Evolutionary conservation across 2,329 filamentous ascomycete genomes (phyloP), one percentile per base, ranked within the genome.

Genomic region (Cladophialophora immunda): DNA sequence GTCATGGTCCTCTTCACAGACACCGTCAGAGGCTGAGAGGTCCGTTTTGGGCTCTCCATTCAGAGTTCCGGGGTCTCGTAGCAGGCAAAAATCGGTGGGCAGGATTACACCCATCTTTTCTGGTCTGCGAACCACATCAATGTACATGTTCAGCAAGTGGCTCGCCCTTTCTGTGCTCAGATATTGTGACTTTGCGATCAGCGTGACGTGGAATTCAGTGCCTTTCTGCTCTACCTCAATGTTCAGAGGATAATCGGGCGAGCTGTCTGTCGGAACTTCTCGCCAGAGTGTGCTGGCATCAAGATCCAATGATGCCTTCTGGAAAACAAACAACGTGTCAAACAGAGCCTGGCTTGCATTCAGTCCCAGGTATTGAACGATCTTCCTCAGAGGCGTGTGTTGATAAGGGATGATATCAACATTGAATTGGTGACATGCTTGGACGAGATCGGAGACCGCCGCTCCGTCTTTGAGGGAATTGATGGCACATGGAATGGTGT

Each of bases 241-340:
- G 1, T 93, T 91, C 4, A 97, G 78, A 0, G 92, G 89, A 72
- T 93, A 95, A 71, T 94, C 91, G 0, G 88, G 83, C 13, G 81
- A 71, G 2, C 78, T 78, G 3, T 80, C 75, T 1, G 82, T 83
- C 22, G 86, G 81, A 1, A 84, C 67, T 9, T 85, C 73, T 0
- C 78, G 79, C 89, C 92, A 94, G 0, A 88, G 71, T 2, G 78
- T 63, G 72, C 3, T 76, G 69, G n/a, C 64, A 60, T 73, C 74
- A 1, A 66, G 52, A 0, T 73, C 64, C 0, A 73, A 65, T 0
- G 74, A 68, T 2, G 86, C 81, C 38, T 85, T 82, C 73, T 96
- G 91, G 75, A 94, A 97, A 0, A 93, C 90, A 71, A 97, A 96
- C 1, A 97, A 81, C 0, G 85, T 90, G 66, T 97, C 90, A 74